Conservation (phyloP, 2,329 filamentous ascomycete species). For the Colletotrichum acutatum region DNA sequence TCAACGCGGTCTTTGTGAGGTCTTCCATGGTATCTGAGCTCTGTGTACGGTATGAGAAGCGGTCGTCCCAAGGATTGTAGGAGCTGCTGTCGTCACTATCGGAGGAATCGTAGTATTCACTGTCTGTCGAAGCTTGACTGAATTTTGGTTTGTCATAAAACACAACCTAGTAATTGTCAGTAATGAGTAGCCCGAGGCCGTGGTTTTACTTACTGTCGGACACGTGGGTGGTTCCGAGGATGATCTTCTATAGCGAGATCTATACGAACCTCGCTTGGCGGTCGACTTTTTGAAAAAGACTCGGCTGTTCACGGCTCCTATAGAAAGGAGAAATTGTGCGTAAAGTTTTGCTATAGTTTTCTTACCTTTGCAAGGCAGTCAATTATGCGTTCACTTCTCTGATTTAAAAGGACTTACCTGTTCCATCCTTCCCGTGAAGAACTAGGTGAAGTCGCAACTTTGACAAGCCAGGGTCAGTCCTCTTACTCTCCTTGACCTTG, state of each 20-base stretch:
- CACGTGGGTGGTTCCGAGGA: slow-evolving; percentile 42
- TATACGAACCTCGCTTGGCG: too few relatives aligned
- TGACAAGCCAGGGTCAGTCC: background rate
- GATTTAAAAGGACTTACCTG: background rate
- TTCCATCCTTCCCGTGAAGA: slow-evolving; percentile 1
- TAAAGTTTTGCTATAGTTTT: slow-evolving; percentile 71
- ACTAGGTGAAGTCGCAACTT: background rate
- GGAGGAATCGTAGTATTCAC: too few relatives aligned
- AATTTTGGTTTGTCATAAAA: background rate
- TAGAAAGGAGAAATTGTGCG: slow-evolving; percentile 57
- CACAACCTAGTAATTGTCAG: slow-evolving; percentile 25
- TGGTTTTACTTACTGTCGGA: slow-evolving; percentile 44
- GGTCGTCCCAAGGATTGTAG: too few relatives aligned
- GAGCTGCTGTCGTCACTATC: too few relatives aligned
- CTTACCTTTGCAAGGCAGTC: slow-evolving; percentile 51
- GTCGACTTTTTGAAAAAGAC: slow-evolving; percentile 39
- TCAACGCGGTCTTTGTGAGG: too few relatives aligned
- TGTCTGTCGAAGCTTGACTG: too few relatives aligned
- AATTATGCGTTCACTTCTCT: too few relatives aligned
- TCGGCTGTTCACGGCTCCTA: slow-evolving; percentile 18
- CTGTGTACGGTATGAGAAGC: too few relatives aligned
- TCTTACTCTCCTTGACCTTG: background rate
- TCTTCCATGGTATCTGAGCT: too few relatives aligned
- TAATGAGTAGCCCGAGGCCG: slow-evolving; percentile 41
- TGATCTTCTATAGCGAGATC: slow-evolving; percentile 19